A percentile compares a stretch with the other conserved stretches of the same genome.
phyloP scores from a whole-genome alignment of 2,329 filamentous ascomycete species.

The Paecilomyces variotii region DNA sequence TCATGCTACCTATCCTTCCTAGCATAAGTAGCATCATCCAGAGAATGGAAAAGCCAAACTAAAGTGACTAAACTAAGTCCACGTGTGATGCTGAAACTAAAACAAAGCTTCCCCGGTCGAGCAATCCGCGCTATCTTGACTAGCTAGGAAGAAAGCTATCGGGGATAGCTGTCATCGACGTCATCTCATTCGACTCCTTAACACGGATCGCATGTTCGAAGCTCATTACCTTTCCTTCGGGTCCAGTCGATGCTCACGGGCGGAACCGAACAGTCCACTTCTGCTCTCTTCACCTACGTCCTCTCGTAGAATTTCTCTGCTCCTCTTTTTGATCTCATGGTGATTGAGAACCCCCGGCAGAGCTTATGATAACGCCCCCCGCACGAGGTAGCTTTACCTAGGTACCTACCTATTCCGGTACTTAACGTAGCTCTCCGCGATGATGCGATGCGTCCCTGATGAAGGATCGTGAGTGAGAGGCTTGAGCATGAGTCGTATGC shows the following conservation, averaged over 20 bases:
- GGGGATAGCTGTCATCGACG: background rate
- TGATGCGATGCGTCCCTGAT: background rate
- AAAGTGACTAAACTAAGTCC: background rate
- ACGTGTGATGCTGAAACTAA: background rate
- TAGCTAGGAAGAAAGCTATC: too few relatives aligned
- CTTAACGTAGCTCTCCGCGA: background rate
- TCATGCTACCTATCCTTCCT: background rate
- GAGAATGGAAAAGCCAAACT: background rate
- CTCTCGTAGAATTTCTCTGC: background rate
- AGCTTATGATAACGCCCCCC: background rate
- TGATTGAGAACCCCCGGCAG: background rate
- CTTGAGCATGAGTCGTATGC: background rate
- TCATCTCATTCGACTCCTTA: background rate
- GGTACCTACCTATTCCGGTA: background rate
- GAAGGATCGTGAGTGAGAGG: background rate
- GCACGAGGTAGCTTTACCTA: background rate
- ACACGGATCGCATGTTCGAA: background rate
- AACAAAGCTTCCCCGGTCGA: too few relatives aligned
- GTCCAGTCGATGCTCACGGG: background rate
- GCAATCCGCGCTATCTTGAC: background rate
- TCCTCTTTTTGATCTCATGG: background rate
- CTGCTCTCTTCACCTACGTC: background rate
- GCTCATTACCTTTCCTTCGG: background rate
- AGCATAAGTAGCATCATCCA: background rate
- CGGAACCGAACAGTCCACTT: background rate